Evolutionary conservation across 148 eudicot genomes (phyloP).

Genomic region (Polygonum maritimum): DNA sequence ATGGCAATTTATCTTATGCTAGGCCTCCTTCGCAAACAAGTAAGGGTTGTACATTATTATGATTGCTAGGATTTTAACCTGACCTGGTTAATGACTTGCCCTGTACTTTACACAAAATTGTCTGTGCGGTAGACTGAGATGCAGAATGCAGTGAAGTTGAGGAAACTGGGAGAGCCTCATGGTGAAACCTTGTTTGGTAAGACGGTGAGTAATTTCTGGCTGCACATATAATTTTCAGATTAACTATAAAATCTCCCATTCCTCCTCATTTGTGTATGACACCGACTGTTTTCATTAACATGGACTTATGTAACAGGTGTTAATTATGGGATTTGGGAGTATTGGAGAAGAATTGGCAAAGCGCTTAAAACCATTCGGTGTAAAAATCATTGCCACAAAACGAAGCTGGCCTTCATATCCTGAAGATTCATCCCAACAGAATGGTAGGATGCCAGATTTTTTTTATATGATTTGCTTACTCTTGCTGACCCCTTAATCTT

Average conservation of each 20-base stretch:
- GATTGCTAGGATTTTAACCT: background rate
- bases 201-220: conserved; percentile 41
- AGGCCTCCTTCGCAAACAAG: conserved; percentile 92
- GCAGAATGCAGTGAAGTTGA: conserved; percentile 56
- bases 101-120: background rate
- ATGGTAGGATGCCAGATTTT: conserved; percentile 26
- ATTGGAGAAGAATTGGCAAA: conserved; percentile 82
- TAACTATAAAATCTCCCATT: background rate
- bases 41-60: conserved; percentile 13
- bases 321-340: conserved; percentile 82
- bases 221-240: background rate
- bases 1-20: conserved; percentile 88
- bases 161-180: conserved; percentile 67
- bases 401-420: conserved; percentile 56
- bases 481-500: background rate
- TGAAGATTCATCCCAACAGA: conserved; percentile 15
- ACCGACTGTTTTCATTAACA: background rate
- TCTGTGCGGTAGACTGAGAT: conserved; percentile 54
- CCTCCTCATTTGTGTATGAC: background rate
- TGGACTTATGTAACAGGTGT: conserved; percentile 40
- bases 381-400: conserved; percentile 81
- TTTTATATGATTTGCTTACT: background rate
- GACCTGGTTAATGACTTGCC: background rate
- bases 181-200: conserved; percentile 82
- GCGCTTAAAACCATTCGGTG: conserved; percentile 88